Conservation (phyloP, 257 asterid species). For the Penstemon eatonii region DNA sequence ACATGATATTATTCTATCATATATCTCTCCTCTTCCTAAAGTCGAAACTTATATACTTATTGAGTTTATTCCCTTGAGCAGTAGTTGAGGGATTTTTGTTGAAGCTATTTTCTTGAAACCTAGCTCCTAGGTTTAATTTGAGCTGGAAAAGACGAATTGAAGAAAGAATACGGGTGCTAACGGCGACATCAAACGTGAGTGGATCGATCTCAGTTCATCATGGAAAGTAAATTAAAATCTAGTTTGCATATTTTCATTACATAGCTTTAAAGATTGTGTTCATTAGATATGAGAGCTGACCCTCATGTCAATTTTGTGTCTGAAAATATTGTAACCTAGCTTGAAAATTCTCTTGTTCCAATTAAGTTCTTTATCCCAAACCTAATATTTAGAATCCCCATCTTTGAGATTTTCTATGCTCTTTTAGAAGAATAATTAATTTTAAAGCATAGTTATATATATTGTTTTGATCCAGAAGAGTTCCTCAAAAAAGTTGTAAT, state of each 20-base stretch:
- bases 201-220: conserved; percentile 14
- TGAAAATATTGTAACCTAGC: conserved; percentile 15
- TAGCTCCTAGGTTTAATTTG: conserved; percentile 3
- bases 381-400: conserved; percentile 10
- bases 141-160: not conserved
- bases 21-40: conserved; percentile 34
- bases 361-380: not conserved
- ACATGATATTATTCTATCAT: conserved; percentile 47
- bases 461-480: too few species aligned
- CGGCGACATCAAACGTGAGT: conserved; percentile 39
- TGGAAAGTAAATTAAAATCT: not conserved
- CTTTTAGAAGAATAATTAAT: not conserved
- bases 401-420: not conserved
- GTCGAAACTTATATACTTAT: conserved; percentile 25
- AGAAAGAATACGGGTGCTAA: conserved; percentile 24
- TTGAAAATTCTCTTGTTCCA: conserved; percentile 11
- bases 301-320: not conserved
- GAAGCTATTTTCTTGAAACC: not conserved
- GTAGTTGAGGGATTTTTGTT: conserved; percentile 24
- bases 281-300: conserved; percentile 9
- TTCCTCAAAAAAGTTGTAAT: not conserved
- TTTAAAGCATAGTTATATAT: not conserved
- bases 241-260: not conserved
- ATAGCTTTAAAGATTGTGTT: not conserved
- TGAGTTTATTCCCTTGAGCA: conserved; percentile 4